A percentile compares a stretch with the other conserved stretches of the same genome.
Evolutionary conservation across 129 eudicot genomes (phyloP).

Genomic region (Flaveria brownii): DNA sequence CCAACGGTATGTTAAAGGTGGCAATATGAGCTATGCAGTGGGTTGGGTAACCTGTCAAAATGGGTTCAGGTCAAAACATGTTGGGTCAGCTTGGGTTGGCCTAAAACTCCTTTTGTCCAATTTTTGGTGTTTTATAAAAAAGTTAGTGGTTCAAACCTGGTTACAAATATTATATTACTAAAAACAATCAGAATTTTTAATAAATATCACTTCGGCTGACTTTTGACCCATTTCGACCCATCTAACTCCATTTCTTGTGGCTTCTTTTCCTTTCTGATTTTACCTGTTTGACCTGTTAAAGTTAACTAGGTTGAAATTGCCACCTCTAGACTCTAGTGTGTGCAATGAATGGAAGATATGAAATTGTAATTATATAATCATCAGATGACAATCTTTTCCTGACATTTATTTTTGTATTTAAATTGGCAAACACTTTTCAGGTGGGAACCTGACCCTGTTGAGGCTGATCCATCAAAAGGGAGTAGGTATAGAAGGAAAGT

Average conservation of each 20-base stretch:
- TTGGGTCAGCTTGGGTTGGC: background rate
- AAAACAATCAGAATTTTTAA: background rate
- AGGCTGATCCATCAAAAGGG: slow-evolving; percentile 87
- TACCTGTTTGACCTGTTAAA: background rate
- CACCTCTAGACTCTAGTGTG: background rate
- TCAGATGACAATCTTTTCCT: background rate
- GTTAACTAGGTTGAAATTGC: background rate
- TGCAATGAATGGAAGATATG: background rate
- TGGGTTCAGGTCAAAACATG: background rate
- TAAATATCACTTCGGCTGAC: background rate
- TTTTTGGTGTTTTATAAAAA: background rate
- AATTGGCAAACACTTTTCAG: slow-evolving; percentile 40
- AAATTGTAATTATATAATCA: background rate
- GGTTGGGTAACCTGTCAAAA: background rate
- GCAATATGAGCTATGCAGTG: slow-evolving; percentile 3
- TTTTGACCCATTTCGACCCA: background rate
- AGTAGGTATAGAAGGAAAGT: slow-evolving; percentile 78
- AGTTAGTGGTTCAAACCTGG: background rate
- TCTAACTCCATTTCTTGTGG: background rate
- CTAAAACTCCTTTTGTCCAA: background rate
- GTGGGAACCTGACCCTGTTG: slow-evolving; percentile 99
- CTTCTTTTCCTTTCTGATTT: background rate
- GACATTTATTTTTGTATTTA: slow-evolving; percentile 19
- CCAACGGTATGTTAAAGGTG: slow-evolving; percentile 50
- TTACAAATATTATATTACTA: background rate